Evolutionary conservation across 257 asterid genomes (phyloP).

Genomic region (Lycium ferocissimum): DNA sequence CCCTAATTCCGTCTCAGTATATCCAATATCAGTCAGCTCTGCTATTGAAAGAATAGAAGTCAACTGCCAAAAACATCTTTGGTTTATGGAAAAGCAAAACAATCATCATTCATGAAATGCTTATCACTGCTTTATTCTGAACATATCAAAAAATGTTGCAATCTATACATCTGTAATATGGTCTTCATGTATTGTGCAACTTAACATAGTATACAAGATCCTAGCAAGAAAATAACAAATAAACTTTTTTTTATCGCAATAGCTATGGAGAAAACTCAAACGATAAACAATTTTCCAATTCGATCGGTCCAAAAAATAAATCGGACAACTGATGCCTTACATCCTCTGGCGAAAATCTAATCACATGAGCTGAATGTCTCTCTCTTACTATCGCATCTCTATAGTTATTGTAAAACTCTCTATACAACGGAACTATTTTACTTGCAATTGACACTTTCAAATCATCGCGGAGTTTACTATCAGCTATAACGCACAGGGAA

Average conservation of each 20-base stretch:
- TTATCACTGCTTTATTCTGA: not conserved
- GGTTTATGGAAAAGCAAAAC: too few relatives aligned
- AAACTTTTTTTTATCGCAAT: not conserved
- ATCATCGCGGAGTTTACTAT: slow-evolving; percentile 63
- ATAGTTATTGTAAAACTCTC: slow-evolving; percentile 59
- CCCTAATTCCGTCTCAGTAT: not conserved
- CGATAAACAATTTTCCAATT: slow-evolving; percentile 51
- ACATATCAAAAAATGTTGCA: not conserved
- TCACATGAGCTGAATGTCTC: slow-evolving; percentile 49
- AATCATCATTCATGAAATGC: not conserved
- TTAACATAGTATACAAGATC: not conserved
- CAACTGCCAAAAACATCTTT: too few relatives aligned
- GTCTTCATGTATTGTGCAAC: too few relatives aligned
- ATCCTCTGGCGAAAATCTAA: slow-evolving; percentile 79
- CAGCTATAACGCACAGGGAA: slow-evolving; percentile 58
- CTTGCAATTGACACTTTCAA: slow-evolving; percentile 54
- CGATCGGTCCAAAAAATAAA: slow-evolving; percentile 52
- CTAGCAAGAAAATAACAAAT: not conserved
- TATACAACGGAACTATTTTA: slow-evolving; percentile 55
- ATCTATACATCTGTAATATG: too few relatives aligned
- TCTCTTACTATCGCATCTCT: slow-evolving; percentile 39
- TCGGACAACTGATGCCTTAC: slow-evolving; percentile 66
- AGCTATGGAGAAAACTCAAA: slow-evolving; percentile 47
- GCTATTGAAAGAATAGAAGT: too few relatives aligned
- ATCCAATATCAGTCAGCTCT: too few relatives aligned